Evolutionary conservation across 805 yeast species (phyloP).

Genomic region (Sugiyamaella marilandica): DNA sequence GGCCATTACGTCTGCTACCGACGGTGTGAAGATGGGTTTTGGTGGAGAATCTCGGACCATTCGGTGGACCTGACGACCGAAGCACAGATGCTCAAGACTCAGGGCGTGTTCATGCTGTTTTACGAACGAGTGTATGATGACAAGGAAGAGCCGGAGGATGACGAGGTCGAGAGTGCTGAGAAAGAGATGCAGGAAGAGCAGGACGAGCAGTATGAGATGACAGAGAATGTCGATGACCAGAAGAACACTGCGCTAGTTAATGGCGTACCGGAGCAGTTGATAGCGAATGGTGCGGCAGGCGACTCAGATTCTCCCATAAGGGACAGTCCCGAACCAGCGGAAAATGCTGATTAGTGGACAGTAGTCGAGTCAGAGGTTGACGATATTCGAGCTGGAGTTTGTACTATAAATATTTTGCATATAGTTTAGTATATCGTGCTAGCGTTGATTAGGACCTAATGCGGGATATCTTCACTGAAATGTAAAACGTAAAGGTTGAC

Average conservation of each 20-base stretch:
- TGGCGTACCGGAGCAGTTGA: no score
- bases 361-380: no score
- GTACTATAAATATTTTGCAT: no score
- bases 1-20: slow-evolving; percentile 96
- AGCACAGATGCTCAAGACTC: slow-evolving; percentile 71
- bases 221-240: no score
- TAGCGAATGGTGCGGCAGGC: no score
- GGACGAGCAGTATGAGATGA: not conserved
- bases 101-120: slow-evolving; percentile 90
- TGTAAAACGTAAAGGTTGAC: no score
- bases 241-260: no score
- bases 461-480: no score
- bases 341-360: not conserved
- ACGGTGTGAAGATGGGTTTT: slow-evolving; percentile 61
- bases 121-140: slow-evolving; percentile 48
- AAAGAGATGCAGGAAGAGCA: not conserved
- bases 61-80: slow-evolving; percentile 76
- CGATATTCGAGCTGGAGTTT: no score
- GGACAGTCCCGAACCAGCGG: not conserved
- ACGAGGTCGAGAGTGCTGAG: slow-evolving; percentile 6
- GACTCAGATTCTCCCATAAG: not conserved
- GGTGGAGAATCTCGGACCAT: slow-evolving; percentile 97
- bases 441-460: no score
- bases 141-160: slow-evolving; percentile 7
- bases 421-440: no score